Evolutionary conservation across 192 early-diverging fungal genomes (phyloP), one percentile per base, ranked within the genome.

Genomic region (Chytriomyces hyalinus): DNA sequence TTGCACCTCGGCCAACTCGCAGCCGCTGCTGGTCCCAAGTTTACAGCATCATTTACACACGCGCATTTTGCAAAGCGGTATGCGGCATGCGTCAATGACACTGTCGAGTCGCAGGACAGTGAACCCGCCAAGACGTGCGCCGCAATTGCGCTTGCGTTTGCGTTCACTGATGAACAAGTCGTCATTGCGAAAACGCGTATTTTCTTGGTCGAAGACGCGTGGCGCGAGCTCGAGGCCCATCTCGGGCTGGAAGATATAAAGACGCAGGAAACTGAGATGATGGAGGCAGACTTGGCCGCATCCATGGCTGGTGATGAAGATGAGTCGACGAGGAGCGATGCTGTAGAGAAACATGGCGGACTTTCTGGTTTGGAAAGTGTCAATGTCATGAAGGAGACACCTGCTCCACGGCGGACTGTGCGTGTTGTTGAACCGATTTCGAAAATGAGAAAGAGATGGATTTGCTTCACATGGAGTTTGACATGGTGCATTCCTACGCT

Each of bases 401-500:
- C 72, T 6, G 47, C 5, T 8, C 46, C 65, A 61, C 9, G 13
- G 60, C 65, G 65, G 65, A 15, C 72, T 17, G 11, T 15, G 3
- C 10, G 63, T 59, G 45, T 48, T 22, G 51, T 65, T 20, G 44
- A 9, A 64, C 53, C 77, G 60, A 22, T 76, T 61, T 89, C 88
- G 49, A 86, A 90, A 78, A 82, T 83, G 48, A 86, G 93, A 74
- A 24, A 44, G 8, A 24, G 44, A 20, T 94, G 91, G 93, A 84
- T 92, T 5, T 83, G 80, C 47, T 90, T 88, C 53, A 92, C 91
- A n/a, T 93, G 93, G 90, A 81, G 83, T 24, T 80, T 92, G 70
- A 95, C 94, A 6, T 95, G 92, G 90, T 93, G 90, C 84, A 91
- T 92, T 49, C 91, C 88, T 6, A 84, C 88, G 7, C 86, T 78